A percentile compares a stretch with the other conserved stretches of the same genome.
phyloP scores from a whole-genome alignment of 805 yeast genomes.

The Lipomyces yamanashiensis region DNA sequence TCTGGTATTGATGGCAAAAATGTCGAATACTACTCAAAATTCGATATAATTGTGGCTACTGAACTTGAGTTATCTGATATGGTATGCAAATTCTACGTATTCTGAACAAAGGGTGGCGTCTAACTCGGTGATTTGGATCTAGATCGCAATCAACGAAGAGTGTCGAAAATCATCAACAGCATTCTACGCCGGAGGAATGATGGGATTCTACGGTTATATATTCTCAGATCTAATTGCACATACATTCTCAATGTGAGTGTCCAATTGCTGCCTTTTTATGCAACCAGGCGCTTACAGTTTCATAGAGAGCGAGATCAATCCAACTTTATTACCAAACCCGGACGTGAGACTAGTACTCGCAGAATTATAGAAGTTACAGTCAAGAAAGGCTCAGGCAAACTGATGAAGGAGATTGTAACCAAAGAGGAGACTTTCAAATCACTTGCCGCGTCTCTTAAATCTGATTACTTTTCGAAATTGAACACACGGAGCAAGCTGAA shows the following conservation, averaged over 20 bases:
- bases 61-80: constrained; percentile 56
- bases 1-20: constrained; percentile 40
- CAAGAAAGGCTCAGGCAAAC: constrained; percentile 41
- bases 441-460: constrained; percentile 29
- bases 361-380: constrained; percentile 50
- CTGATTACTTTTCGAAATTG: constrained; percentile 34
- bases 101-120: background rate
- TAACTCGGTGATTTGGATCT: background rate
- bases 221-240: constrained; percentile 78
- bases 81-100: constrained; percentile 7
- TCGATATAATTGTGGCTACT: constrained; percentile 76
- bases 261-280: constrained; percentile 38
- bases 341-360: constrained; percentile 52
- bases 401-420: constrained; percentile 39
- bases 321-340: constrained; percentile 55
- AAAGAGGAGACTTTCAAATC: constrained; percentile 39
- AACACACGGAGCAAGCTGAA: constrained; percentile 49
- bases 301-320: constrained; percentile 57
- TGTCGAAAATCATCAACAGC: constrained; percentile 66
- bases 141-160: constrained; percentile 53
- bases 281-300: background rate
- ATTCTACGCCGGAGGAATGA: constrained; percentile 66
- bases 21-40: constrained; percentile 54
- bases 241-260: constrained; percentile 45
- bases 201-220: constrained; percentile 83